Evolutionary conservation across 73 alveolate species (phyloP).

Genomic region (Tetrahymena thermophila): DNA sequence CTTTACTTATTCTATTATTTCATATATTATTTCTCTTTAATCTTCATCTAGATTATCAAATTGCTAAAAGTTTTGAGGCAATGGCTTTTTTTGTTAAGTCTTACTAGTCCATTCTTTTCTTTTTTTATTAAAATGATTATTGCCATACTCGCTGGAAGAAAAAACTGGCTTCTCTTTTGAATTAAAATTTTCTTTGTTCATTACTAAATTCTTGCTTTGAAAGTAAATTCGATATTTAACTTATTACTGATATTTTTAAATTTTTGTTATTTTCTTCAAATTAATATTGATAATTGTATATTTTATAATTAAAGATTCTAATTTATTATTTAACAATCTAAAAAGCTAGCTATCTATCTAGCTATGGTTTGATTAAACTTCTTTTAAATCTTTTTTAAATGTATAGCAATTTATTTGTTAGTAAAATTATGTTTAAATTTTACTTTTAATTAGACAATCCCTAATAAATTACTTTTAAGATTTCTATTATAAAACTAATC

Average conservation of each 20-base stretch:
- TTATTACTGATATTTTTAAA: not conserved
- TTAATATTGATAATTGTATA: not conserved
- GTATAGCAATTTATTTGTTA: not conserved
- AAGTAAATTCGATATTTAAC: not conserved
- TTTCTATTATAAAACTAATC: not conserved
- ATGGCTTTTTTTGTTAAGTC: not conserved
- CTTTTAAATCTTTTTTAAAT: not conserved
- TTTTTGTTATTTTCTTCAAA: not conserved
- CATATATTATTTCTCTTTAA: not conserved
- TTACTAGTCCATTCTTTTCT: not conserved
- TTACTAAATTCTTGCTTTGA: not conserved
- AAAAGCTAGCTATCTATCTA: not conserved
- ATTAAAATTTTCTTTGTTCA: not conserved
- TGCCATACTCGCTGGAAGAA: not conserved
- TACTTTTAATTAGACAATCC: no score
- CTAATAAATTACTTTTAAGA: no score
- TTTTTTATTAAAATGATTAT: not conserved
- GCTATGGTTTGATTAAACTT: not conserved
- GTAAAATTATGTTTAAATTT: no score
- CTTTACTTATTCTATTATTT: not conserved
- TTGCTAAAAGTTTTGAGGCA: not conserved
- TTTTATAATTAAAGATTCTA: not conserved
- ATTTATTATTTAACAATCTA: no score
- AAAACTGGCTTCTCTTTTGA: not conserved
- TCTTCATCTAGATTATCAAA: not conserved